phyloP scores from a whole-genome alignment of 805 yeast species.

The Yamadazyma insecticola region DNA sequence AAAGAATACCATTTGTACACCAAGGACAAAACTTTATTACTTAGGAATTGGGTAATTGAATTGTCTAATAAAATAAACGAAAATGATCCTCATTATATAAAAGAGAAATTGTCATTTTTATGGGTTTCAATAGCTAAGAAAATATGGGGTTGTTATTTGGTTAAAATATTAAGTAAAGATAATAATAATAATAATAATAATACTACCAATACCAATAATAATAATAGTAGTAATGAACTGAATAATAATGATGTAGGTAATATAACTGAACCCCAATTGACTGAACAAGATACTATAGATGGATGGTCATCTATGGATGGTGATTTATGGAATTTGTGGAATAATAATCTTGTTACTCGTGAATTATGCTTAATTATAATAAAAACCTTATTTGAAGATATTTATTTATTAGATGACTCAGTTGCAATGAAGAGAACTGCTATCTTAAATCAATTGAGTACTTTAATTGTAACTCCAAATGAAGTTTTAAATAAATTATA shows the following conservation, averaged over 20 bases:
- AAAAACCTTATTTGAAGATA: constrained; percentile 87
- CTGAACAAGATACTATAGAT: constrained; percentile 47
- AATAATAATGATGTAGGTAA: constrained; percentile 22
- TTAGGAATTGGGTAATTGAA: constrained; percentile 82
- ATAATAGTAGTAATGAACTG: background rate
- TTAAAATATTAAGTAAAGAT: constrained; percentile 17
- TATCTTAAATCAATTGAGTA: constrained; percentile 76
- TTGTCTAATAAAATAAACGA: constrained; percentile 54
- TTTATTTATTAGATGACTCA: constrained; percentile 87
- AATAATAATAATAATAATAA: background rate
- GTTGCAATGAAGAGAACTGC: constrained; percentile 75
- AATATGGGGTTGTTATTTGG: constrained; percentile 79
- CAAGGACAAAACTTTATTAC: constrained; percentile 53
- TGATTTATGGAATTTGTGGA: constrained; percentile 74
- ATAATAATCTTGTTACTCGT: constrained; percentile 53
- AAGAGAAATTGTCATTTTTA: constrained; percentile 81
- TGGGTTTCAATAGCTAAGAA: constrained; percentile 93
- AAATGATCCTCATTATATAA: constrained; percentile 84
- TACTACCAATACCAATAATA: constrained; percentile 1
- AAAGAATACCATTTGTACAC: constrained; percentile 52
- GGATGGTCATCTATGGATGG: constrained; percentile 90
- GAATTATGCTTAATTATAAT: constrained; percentile 75
- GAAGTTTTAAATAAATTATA: constrained; percentile 57
- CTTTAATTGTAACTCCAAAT: constrained; percentile 75
- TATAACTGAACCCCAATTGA: constrained; percentile 14